Evolutionary conservation across 2,329 filamentous ascomycete genomes (phyloP).

Genomic region (Trichoderma brevicompactum): DNA sequence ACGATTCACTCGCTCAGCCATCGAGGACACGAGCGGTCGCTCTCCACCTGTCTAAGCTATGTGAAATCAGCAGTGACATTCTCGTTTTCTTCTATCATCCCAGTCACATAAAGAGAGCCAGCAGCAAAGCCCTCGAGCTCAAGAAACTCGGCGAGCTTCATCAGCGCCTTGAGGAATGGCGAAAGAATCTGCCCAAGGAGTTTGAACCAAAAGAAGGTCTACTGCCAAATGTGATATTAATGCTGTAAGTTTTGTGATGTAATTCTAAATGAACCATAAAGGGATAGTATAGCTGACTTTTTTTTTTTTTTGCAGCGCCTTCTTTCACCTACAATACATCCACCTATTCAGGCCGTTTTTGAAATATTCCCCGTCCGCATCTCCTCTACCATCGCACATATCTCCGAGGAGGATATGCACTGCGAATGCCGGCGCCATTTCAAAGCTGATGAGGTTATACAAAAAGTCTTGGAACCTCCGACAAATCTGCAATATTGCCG

Average conservation of each 20-base stretch:
- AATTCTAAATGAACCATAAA: not conserved
- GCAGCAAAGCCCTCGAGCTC: conserved; percentile 80
- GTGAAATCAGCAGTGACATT: conserved; percentile 92
- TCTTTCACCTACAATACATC: conserved; percentile 93
- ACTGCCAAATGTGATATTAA: conserved; percentile 76
- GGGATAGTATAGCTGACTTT: conserved; percentile 33
- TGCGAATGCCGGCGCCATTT: conserved; percentile 85
- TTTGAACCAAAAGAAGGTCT: conserved; percentile 89
- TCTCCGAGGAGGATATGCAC: conserved; percentile 91
- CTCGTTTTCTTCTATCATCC: conserved; percentile 92
- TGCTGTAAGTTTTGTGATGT: conserved; percentile 70
- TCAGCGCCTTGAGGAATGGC: conserved; percentile 87
- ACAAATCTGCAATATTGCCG: conserved; percentile 94
- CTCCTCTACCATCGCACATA: conserved; percentile 82
- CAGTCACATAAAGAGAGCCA: conserved; percentile 62
- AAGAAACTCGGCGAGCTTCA: conserved; percentile 94
- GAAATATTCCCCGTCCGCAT: conserved; percentile 81
- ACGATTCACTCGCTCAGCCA: conserved; percentile 73
- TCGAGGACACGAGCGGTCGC: conserved; percentile 81
- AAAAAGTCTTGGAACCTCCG: conserved; percentile 88
- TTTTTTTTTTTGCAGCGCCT: conserved; percentile 70
- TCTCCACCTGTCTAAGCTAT: conserved; percentile 79
- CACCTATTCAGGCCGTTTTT: conserved; percentile 95
- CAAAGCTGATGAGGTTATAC: conserved; percentile 91
- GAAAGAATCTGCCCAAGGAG: conserved; percentile 79